Evolutionary conservation across 2,329 filamentous ascomycete genomes (phyloP).

Genomic region (Alternaria brassicae): DNA sequence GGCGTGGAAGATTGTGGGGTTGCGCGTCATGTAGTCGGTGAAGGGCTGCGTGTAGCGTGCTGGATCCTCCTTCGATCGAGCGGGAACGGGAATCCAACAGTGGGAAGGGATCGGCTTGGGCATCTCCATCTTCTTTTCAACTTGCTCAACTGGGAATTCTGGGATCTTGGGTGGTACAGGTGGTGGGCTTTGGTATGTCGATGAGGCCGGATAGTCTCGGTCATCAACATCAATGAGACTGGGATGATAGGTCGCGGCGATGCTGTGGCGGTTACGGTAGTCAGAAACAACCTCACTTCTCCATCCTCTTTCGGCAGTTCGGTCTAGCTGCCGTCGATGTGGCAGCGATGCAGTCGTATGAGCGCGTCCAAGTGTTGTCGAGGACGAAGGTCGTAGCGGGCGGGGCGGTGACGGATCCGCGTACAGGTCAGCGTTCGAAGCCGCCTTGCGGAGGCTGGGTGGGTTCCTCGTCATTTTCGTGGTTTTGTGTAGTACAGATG

Average conservation of each 20-base stretch:
- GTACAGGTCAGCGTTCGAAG: slow-evolving; percentile 49
- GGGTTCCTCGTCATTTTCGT: slow-evolving; percentile 48
- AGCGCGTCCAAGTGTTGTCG: slow-evolving; percentile 39
- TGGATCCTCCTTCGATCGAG: slow-evolving; percentile 37
- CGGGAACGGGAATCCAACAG: slow-evolving; percentile 24
- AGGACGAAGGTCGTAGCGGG: slow-evolving; percentile 35
- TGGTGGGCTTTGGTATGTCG: slow-evolving; percentile 41
- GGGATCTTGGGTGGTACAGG: slow-evolving; percentile 50
- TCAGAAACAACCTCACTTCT: slow-evolving; percentile 15
- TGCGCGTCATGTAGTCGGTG: slow-evolving; percentile 83
- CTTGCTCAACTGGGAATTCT: slow-evolving; percentile 25
- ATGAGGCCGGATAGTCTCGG: slow-evolving; percentile 24
- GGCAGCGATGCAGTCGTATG: slow-evolving; percentile 40
- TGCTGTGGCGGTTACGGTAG: slow-evolving; percentile 38
- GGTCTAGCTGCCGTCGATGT: slow-evolving; percentile 30
- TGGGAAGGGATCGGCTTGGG: slow-evolving; percentile 24
- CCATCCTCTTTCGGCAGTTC: slow-evolving; percentile 18
- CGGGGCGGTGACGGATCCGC: slow-evolving; percentile 43
- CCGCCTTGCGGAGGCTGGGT: slow-evolving; percentile 46
- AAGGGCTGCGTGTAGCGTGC: slow-evolving; percentile 78
- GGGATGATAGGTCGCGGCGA: slow-evolving; percentile 37
- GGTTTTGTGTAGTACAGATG: background rate
- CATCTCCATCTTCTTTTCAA: slow-evolving; percentile 4
- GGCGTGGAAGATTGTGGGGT: slow-evolving; percentile 92
- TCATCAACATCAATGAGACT: slow-evolving; percentile 46